These are phyloP conservation scores for Hericium rajendrae DNA, from an alignment of 768 basidiomycete genomes.

Conservation along the genomic window DNA sequence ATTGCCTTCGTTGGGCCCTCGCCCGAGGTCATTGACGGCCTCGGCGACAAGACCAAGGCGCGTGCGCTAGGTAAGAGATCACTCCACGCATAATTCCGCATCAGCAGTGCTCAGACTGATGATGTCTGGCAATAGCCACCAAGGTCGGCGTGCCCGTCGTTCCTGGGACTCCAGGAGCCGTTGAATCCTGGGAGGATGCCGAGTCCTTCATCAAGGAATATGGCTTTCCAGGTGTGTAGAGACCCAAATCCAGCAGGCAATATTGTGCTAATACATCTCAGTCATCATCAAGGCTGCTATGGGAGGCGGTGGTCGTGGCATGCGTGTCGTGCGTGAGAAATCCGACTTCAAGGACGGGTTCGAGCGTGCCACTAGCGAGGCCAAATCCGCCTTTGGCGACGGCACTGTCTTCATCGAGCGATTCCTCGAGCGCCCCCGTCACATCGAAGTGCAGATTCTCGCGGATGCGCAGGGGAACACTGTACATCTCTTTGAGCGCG, in stretches of 20 bases:
- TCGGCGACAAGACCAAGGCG: slow-evolving; percentile 99
- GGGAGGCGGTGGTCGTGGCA: slow-evolving; percentile 97
- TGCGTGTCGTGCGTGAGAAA: slow-evolving; percentile 96
- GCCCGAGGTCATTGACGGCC: slow-evolving; percentile 92
- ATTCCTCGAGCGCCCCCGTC: slow-evolving; percentile 91
- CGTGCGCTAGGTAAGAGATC: slow-evolving; percentile 60
- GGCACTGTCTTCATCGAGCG: slow-evolving; percentile 99
- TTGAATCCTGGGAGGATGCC: slow-evolving; percentile 69
- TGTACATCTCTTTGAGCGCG: slow-evolving; percentile 97
- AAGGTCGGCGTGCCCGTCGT: slow-evolving; percentile 91
- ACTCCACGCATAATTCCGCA: slow-evolving; percentile 4
- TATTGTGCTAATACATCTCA: slow-evolving; percentile 19
- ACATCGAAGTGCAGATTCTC: slow-evolving; percentile 95
- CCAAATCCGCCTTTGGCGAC: slow-evolving; percentile 94
- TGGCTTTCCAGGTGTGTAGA: slow-evolving; percentile 73
- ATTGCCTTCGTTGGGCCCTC: slow-evolving; percentile 94
- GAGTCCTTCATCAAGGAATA: slow-evolving; percentile 88
- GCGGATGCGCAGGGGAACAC: slow-evolving; percentile 90
- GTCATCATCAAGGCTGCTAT: slow-evolving; percentile 99
- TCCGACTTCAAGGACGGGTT: slow-evolving; percentile 85
- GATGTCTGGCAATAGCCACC: slow-evolving; percentile 45
- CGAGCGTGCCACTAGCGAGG: slow-evolving; percentile 88
- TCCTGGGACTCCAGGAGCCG: slow-evolving; percentile 95
- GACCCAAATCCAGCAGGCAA: neutral
- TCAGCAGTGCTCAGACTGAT: slow-evolving; percentile 2